Conservation (phyloP, 768 basidiomycete genomes). For the Leccinellum rugosiceps region DNA sequence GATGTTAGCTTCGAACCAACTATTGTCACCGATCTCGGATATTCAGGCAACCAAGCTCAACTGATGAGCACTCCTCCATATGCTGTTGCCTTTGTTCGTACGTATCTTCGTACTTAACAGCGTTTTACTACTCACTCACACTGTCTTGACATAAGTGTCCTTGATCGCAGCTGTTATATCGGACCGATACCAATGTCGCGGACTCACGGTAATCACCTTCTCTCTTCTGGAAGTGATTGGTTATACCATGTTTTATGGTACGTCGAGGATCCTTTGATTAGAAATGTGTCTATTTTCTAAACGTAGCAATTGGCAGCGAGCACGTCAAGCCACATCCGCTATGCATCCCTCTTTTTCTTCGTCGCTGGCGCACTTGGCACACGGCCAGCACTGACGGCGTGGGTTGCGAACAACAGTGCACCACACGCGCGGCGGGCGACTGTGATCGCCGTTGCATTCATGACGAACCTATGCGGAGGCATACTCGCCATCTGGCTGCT, state of each 20-base stretch:
- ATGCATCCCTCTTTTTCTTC: neutral
- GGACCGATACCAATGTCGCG: constrained; percentile 52
- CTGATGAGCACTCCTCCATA: constrained; percentile 34
- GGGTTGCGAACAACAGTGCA: neutral
- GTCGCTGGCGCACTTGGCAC: neutral
- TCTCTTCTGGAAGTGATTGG: constrained; percentile 46
- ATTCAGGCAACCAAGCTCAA: constrained; percentile 45
- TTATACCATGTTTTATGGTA: constrained; percentile 54
- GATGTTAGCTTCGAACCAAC: constrained; percentile 63
- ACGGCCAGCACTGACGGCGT: neutral
- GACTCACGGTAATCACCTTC: constrained; percentile 43
- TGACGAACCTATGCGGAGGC: neutral
- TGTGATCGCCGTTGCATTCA: neutral
- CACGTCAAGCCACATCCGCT: neutral
- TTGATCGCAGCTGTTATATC: constrained; percentile 45
- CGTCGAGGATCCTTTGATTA: constrained; percentile 5
- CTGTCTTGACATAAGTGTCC: constrained; percentile 26
- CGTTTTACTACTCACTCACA: neutral
- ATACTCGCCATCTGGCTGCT: neutral
- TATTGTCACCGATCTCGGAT: constrained; percentile 63
- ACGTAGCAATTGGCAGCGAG: neutral
- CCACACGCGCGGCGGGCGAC: neutral
- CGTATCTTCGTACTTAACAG: neutral
- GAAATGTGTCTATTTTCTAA: neutral
- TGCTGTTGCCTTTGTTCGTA: constrained; percentile 18